Evolutionary conservation across 805 yeast species (phyloP).

Genomic region (Wickerhamomyces strasburgensis): DNA sequence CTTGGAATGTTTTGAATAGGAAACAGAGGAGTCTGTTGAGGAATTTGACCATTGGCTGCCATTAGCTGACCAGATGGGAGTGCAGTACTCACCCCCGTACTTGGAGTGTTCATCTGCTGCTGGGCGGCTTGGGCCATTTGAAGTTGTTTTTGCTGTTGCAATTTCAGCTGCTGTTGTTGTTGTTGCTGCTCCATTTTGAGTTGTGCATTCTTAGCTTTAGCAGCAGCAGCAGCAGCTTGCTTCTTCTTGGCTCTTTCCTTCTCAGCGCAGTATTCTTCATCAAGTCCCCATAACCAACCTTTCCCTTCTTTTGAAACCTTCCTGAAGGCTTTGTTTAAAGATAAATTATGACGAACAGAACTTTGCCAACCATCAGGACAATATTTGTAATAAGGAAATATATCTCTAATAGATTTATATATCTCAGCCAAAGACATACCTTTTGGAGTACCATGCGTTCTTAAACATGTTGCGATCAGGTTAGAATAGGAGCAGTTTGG

Average conservation of each 20-base stretch:
- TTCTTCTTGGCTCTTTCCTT: conserved; percentile 70
- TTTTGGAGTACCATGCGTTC: conserved; percentile 56
- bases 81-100: too few species aligned
- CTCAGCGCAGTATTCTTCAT: conserved; percentile 78
- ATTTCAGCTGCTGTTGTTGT: conserved; percentile 31
- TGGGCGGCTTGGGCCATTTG: conserved; percentile 20
- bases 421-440: conserved; percentile 85
- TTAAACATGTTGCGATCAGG: conserved; percentile 73
- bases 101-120: conserved; percentile 12
- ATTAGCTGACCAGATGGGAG: too few species aligned
- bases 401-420: conserved; percentile 77
- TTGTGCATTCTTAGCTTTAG: conserved; percentile 53
- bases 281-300: conserved; percentile 93
- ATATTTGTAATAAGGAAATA: conserved; percentile 87
- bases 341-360: conserved; percentile 84
- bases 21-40: too few species aligned
- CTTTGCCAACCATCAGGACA: conserved; percentile 99
- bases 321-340: conserved; percentile 78
- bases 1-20: neutral
- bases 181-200: conserved; percentile 48
- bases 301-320: conserved; percentile 83
- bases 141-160: conserved; percentile 24
- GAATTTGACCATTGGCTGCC: too few species aligned
- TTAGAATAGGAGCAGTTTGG: conserved; percentile 80
- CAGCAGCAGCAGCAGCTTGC: conserved; percentile 60